Evolutionary conservation across 1,139 yeast genomes (phyloP).

Genomic region (Diutina catenulata): DNA sequence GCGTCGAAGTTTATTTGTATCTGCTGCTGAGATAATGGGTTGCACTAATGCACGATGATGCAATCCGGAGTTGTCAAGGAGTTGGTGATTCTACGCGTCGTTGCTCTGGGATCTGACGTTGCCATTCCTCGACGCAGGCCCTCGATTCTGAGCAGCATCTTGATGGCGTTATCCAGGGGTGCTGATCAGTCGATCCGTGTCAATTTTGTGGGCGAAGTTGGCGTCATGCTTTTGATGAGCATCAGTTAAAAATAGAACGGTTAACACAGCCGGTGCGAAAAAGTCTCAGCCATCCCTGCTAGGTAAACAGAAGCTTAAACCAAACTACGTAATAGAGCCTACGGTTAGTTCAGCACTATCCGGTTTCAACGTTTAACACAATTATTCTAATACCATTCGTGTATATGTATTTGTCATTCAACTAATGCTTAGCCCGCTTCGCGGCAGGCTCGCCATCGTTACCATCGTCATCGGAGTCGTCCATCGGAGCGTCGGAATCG

Average conservation of each 20-base stretch:
- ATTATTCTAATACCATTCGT: not conserved
- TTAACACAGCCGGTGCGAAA: not conserved
- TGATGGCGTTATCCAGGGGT: too few species aligned
- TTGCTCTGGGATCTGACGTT: too few species aligned
- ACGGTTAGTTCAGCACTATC: not conserved
- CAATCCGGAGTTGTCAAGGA: too few species aligned
- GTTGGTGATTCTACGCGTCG: too few species aligned
- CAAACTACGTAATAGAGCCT: not conserved
- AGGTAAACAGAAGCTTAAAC: not conserved
- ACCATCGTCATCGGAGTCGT: conserved; percentile 25
- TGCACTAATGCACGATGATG: too few species aligned
- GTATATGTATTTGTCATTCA: not conserved
- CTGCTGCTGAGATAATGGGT: too few species aligned
- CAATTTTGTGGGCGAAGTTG: too few species aligned
- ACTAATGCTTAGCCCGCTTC: conserved; percentile 1
- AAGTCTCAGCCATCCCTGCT: not conserved
- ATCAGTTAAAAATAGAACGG: not conserved
- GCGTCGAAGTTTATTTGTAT: too few species aligned
- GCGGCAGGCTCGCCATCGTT: conserved; percentile 3
- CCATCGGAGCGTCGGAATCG: conserved; percentile 55
- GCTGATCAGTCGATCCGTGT: too few species aligned
- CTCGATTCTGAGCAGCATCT: too few species aligned
- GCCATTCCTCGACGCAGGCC: too few species aligned
- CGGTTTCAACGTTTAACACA: not conserved
- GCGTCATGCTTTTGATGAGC: too few species aligned